Evolutionary conservation across 768 basidiomycete genomes (phyloP), one percentile per base, ranked within the genome.

Genomic region (Suillus subaureus): DNA sequence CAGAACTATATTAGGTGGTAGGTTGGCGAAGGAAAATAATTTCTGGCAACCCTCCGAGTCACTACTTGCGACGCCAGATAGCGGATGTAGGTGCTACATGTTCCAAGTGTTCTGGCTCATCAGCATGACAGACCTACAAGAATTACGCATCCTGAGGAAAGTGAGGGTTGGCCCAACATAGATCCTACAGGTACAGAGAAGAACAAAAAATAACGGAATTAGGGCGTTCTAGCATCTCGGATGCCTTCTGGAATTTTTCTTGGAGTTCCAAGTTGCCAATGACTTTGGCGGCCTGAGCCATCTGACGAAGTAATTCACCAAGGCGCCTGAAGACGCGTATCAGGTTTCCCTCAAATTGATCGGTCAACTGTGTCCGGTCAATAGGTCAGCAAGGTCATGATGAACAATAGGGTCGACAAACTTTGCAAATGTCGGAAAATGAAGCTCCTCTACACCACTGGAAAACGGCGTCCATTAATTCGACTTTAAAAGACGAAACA

Each of bases 391-490:
- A 28, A 9, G 61, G 18, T 52, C 18, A 31, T 13, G 9, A 21
- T 28, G 61, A 18, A 51, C 4, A 23, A 21, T 42, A 52, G 6
- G 21, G 47, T 39, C 23, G n/a, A 68, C 65, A 11, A 47, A 93
- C 96, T 87, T 97, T 97, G 86, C 93, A 95, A 64, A 98, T 95
- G 31, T 99, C 97, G 1, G 92, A 83, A 79, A 99, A 99, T 33
- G 93, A 94, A 18, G 96, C 93, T 5, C 97, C 97, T n/a, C 94
- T 89, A 80, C 97, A 99, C 97, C 97, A 99, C 67, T 95, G 92
- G 42, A 95, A 84, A 12, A 99, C 97, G 1, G 93, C 94, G 69
- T 99, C 97, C 96, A 99, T 99, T 60, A 99, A 87, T 73, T 98
- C 97, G 23, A 97, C 94, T 79, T 98, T 99, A 88, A 99, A 99